Evolutionary conservation across 345 rosid genomes (phyloP).

Genomic region (Microthlaspi erraticum): DNA sequence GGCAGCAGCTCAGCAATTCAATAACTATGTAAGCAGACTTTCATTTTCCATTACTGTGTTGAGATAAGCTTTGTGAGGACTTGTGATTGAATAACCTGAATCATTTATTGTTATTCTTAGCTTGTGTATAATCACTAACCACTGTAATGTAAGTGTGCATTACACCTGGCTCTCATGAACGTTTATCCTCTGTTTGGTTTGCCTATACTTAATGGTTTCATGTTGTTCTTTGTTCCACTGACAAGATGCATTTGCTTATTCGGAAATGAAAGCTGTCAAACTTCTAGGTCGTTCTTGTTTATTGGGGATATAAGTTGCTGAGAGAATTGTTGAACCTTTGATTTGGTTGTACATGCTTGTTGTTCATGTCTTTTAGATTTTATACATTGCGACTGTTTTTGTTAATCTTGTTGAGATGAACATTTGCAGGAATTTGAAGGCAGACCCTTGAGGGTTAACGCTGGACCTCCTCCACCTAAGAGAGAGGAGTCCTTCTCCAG

Average conservation of each 20-base stretch:
- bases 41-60: background rate
- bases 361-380: background rate
- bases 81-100: conserved; percentile 3
- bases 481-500: conserved; percentile 60
- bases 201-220: background rate
- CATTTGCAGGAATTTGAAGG: conserved; percentile 84
- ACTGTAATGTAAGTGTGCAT: background rate
- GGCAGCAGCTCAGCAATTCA: conserved; percentile 83
- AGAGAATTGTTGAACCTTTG: background rate
- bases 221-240: background rate
- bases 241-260: conserved; percentile 8
- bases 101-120: conserved; percentile 19
- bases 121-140: conserved; percentile 18
- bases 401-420: conserved; percentile 3
- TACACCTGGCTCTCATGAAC: background rate
- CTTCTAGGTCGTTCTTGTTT: background rate
- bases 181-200: conserved; percentile 13
- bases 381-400: conserved; percentile 23
- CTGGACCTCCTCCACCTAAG: conserved; percentile 83
- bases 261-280: background rate
- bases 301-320: background rate
- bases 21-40: conserved; percentile 79
- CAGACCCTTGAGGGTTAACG: conserved; percentile 81
- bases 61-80: background rate
- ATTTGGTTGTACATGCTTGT: background rate